Percentiles rank a stretch among this genome's conserved stretches.
Conservation (phyloP, 495 filamentous ascomycete species). For the Penicillium arizonense region DNA sequence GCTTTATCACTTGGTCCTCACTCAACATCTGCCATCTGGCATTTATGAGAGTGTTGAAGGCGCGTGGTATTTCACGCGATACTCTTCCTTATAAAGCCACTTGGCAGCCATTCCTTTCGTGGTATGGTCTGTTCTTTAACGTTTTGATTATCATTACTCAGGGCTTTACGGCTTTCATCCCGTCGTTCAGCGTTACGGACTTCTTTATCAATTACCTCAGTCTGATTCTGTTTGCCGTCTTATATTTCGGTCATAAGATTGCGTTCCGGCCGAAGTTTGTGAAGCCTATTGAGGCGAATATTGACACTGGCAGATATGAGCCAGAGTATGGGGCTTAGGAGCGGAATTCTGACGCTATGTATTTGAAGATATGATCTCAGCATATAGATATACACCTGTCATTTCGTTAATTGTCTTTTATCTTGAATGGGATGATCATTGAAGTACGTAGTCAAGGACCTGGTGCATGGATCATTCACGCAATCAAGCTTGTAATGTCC, state of each 20-base stretch:
- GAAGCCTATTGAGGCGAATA: conserved; percentile 32
- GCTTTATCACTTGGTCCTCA: conserved; percentile 58
- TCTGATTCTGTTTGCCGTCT: conserved; percentile 49
- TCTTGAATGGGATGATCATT: too few relatives aligned
- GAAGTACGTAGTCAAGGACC: too few relatives aligned
- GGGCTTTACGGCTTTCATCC: conserved; percentile 63
- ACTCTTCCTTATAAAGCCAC: conserved; percentile 52
- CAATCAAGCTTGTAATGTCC: too few relatives aligned
- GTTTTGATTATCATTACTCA: conserved; percentile 60
- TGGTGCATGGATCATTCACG: too few relatives aligned
- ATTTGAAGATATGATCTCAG: too few relatives aligned
- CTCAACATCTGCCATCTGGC: conserved; percentile 53
- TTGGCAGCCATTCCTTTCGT: conserved; percentile 51
- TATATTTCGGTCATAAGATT: conserved; percentile 53
- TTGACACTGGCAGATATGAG: conserved; percentile 27
- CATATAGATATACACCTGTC: too few relatives aligned
- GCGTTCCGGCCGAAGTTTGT: conserved; percentile 33
- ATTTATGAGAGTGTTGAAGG: conserved; percentile 53
- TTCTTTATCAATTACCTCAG: conserved; percentile 58
- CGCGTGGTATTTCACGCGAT: conserved; percentile 45
- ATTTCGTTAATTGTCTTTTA: too few relatives aligned
- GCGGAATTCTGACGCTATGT: too few relatives aligned
- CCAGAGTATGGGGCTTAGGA: too few relatives aligned
- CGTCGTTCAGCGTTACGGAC: conserved; percentile 47
- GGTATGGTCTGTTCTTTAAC: conserved; percentile 58